These are phyloP conservation scores for Tetragonia tetragonoides DNA, from an alignment of 148 eudicot genomes.

Conservation along the genomic window DNA sequence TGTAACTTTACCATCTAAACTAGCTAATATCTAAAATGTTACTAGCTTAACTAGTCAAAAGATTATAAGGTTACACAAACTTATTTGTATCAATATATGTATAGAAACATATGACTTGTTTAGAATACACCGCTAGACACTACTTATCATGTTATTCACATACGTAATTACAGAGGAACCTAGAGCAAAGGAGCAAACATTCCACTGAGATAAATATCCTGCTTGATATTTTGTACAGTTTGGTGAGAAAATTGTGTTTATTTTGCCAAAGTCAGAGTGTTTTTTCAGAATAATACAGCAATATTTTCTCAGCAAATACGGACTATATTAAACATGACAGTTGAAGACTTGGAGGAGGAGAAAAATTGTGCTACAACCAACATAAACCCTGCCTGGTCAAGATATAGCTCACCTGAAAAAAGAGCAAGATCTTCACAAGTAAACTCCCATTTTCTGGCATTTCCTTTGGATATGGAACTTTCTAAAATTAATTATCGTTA, in stretches of 20 bases:
- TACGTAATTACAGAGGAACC: background rate
- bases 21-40: too few relatives aligned
- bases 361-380: slow-evolving; percentile 25
- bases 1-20: too few relatives aligned
- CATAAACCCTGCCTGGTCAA: slow-evolving; percentile 43
- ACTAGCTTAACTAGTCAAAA: too few relatives aligned
- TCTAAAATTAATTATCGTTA: slow-evolving; percentile 15
- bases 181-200: background rate
- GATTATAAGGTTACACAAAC: too few relatives aligned
- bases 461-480: background rate
- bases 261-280: background rate
- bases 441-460: slow-evolving; percentile 10
- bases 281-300: too few relatives aligned
- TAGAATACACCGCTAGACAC: too few relatives aligned
- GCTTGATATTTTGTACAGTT: background rate
- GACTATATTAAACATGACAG: slow-evolving; percentile 19
- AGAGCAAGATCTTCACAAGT: slow-evolving; percentile 18
- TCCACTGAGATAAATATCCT: background rate
- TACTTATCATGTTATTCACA: too few relatives aligned
- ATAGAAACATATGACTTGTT: too few relatives aligned
- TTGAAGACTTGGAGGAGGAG: slow-evolving; percentile 16
- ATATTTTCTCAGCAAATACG: slow-evolving; percentile 18
- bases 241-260: background rate
- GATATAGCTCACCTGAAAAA: slow-evolving; percentile 47
- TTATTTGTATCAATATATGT: too few relatives aligned